Evolutionary conservation across 1,284 basidiomycete species (phyloP).

Genomic region (Stygiomarasmius scandens): DNA sequence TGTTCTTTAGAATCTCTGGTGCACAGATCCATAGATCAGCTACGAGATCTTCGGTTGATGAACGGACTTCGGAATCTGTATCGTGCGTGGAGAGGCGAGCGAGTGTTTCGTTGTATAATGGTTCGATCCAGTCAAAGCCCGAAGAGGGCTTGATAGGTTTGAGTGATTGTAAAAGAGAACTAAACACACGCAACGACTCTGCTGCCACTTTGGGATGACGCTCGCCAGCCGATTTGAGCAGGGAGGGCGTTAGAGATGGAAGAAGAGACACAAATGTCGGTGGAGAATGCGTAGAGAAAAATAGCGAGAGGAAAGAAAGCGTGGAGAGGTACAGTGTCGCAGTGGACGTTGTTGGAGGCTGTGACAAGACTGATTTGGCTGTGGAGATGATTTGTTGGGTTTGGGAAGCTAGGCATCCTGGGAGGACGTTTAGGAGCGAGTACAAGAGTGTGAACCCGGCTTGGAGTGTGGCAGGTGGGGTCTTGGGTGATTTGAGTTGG

Average conservation of each 20-base stretch:
- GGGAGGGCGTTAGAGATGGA: conserved; percentile 66
- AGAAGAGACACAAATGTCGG: conserved; percentile 66
- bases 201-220: conserved; percentile 78
- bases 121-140: conserved; percentile 60
- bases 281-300: conserved; percentile 82
- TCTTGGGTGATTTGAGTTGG: conserved; percentile 84
- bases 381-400: conserved; percentile 63
- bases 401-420: conserved; percentile 81
- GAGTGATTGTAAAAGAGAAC: conserved; percentile 64
- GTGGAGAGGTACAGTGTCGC: conserved; percentile 79
- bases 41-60: conserved; percentile 80
- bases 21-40: conserved; percentile 88
- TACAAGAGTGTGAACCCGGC: conserved; percentile 83
- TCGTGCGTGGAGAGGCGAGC: conserved; percentile 75
- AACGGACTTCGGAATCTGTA: conserved; percentile 90
- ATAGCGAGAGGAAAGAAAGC: conserved; percentile 82
- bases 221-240: conserved; percentile 74
- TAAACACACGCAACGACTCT: conserved; percentile 83
- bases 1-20: conserved; percentile 66
- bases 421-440: conserved; percentile 77
- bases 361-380: conserved; percentile 64
- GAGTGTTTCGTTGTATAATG: conserved; percentile 77
- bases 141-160: conserved; percentile 70
- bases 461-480: conserved; percentile 78
- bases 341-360: conserved; percentile 66